phyloP scores from a whole-genome alignment of 2,329 filamentous ascomycete species.

The Neurospora sp. region DNA sequence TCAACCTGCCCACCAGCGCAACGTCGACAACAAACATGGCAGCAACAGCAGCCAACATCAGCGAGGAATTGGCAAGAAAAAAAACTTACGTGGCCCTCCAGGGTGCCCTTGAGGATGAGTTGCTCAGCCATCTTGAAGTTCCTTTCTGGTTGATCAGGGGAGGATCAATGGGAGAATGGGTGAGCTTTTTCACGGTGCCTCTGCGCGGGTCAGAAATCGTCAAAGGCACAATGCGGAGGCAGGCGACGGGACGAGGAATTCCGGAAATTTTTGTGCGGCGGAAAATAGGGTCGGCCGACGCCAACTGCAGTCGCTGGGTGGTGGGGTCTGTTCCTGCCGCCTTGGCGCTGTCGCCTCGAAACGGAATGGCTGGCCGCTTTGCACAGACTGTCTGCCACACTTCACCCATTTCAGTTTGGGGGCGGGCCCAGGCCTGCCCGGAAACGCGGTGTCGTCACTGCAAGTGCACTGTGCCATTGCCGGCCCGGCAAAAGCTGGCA shows the following conservation, averaged over 20 bases:
- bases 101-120: slow-evolving; percentile 91
- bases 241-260: slow-evolving; percentile 22
- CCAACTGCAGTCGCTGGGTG: background rate
- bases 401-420: no score
- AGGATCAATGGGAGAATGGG: slow-evolving; percentile 29
- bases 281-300: slow-evolving; percentile 35
- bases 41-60: slow-evolving; percentile 11
- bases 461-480: background rate
- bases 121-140: slow-evolving; percentile 69
- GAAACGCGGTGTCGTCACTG: background rate
- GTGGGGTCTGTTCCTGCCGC: background rate
- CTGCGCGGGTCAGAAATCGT: slow-evolving; percentile 20
- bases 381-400: no score
- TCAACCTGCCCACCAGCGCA: background rate
- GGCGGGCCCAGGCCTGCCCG: background rate
- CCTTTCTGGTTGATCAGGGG: slow-evolving; percentile 27
- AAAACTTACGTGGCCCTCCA: slow-evolving; percentile 81
- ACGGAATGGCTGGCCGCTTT: background rate
- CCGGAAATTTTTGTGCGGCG: slow-evolving; percentile 42
- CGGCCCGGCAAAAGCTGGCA: background rate
- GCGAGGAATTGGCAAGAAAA: slow-evolving; percentile 12
- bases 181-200: slow-evolving; percentile 19
- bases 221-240: slow-evolving; percentile 18
- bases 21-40: background rate
- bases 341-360: slow-evolving; percentile 1